Base-by-base conservation (phyloP, 176 grass and related monocot species). In the Tillandsia fasciculata region DNA sequence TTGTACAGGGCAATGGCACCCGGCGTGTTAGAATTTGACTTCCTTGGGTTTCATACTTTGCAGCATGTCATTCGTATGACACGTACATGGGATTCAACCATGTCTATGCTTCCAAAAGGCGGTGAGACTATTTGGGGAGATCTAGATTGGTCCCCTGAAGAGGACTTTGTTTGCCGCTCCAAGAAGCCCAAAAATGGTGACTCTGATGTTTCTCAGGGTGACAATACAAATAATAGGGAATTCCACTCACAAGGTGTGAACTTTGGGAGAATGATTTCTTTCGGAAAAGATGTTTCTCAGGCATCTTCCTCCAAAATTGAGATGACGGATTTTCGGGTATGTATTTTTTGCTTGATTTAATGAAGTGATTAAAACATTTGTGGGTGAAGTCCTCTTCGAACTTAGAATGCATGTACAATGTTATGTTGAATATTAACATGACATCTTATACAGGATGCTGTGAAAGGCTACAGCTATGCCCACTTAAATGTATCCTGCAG, bases 71-170 rank as follows among this genome's bases (percentile, higher is more conserved):
- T 99, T 89, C 83, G 90, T 49, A 99, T 99, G 94, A 99, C 84
- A 51, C 90, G 94, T 11, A 99, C 94, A 74, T 99, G 94, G 94
- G 94, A 99, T 76, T 89, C 94, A 59, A 93, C 90, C 63, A 99
- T 99, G 86, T 99, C 94, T 63, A 99, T 99, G 94, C 73, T 99
- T 63, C 94, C 94, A 58, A 99, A 90, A 87, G 94, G 94, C n/a
- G 94, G 94, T 12, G 94, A 99, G 24, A 93, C 87, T 57, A 99
- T 99, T 78, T 99, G 94, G 94, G 94, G 94, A 68, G 80, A 63
- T 79, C 72, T 90, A 20, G 82, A 99, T 83, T 88, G 79, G 89
- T 82, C 90, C 79, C 90, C 94, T 63, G 89, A 99, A 78, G 87
- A 90, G 17, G 84, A 82, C 2, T 64, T 78, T 67, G 74, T 71